These are phyloP conservation scores for Globisporangium emineosum DNA, from an alignment of 352 stramenopile genomes.

Conservation along the genomic window DNA sequence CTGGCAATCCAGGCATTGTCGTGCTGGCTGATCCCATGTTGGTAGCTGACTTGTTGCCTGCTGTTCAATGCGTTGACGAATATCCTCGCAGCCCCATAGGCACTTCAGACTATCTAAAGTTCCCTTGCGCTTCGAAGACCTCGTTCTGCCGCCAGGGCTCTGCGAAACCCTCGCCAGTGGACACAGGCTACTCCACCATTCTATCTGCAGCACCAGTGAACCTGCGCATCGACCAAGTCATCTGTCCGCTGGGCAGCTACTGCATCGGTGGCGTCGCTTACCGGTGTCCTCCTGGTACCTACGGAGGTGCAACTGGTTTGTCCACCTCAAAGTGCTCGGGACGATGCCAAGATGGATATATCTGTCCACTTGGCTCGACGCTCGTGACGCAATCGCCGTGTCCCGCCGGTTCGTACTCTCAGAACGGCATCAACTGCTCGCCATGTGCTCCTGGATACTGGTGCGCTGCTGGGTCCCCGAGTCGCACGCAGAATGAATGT, in stretches of 20 bases:
- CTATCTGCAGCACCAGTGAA: constrained; percentile 22
- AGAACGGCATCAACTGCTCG: constrained; percentile 48
- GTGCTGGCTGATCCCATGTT: background rate
- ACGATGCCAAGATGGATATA: constrained; percentile 51
- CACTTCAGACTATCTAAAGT: constrained; percentile 30
- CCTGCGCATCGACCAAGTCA: constrained; percentile 41
- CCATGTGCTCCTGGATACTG: constrained; percentile 60
- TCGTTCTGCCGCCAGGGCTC: constrained; percentile 54
- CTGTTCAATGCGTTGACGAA: background rate
- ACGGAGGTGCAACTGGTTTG: constrained; percentile 42
- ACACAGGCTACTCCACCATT: constrained; percentile 46
- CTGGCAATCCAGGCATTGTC: background rate
- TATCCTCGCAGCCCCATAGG: constrained; percentile 33
- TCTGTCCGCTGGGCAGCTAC: constrained; percentile 60
- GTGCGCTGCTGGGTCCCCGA: constrained; percentile 39
- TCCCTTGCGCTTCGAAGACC: constrained; percentile 33
- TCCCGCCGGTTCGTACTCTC: constrained; percentile 51
- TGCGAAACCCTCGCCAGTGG: constrained; percentile 29
- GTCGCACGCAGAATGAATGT: constrained; percentile 49
- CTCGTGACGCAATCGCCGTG: constrained; percentile 45
- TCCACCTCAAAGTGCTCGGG: constrained; percentile 41
- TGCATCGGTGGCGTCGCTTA: constrained; percentile 51
- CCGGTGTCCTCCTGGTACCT: constrained; percentile 52
- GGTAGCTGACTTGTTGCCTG: background rate
- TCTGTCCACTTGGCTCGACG: constrained; percentile 42